These are phyloP conservation scores for Taphrina sp. DNA, from an alignment of 1,139 yeast genomes.

Conservation along the genomic window DNA sequence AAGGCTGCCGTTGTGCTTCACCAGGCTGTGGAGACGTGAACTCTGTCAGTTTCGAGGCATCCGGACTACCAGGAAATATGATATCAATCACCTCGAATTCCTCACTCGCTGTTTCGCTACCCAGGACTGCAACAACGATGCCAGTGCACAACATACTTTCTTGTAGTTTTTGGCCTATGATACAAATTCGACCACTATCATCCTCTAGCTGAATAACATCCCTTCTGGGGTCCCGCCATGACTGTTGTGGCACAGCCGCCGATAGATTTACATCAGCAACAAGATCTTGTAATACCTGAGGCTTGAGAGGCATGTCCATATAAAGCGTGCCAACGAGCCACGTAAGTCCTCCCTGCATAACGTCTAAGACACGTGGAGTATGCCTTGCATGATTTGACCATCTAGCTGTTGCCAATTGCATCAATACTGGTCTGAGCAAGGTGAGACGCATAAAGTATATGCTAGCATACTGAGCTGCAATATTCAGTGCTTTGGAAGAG, in stretches of 20 bases:
- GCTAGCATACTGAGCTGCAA: slow-evolving; percentile 59
- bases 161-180: slow-evolving; percentile 63
- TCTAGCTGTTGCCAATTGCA: slow-evolving; percentile 50
- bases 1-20: not conserved
- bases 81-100: slow-evolving; percentile 81
- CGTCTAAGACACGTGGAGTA: slow-evolving; percentile 72
- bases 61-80: slow-evolving; percentile 60
- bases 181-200: slow-evolving; percentile 81
- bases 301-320: slow-evolving; percentile 78
- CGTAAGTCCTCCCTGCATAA: slow-evolving; percentile 64
- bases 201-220: slow-evolving; percentile 79
- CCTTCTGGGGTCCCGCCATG: slow-evolving; percentile 50
- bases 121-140: slow-evolving; percentile 75
- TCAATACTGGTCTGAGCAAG: slow-evolving; percentile 56
- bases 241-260: slow-evolving; percentile 34
- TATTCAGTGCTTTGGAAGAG: slow-evolving; percentile 53
- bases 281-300: slow-evolving; percentile 71
- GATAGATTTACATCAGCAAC: slow-evolving; percentile 51
- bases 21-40: not conserved
- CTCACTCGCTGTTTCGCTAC: slow-evolving; percentile 82
- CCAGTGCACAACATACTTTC: slow-evolving; percentile 74
- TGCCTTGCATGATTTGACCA: slow-evolving; percentile 49
- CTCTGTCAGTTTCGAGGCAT: not conserved
- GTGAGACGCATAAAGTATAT: slow-evolving; percentile 67
- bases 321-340: slow-evolving; percentile 93